A percentile compares a stretch with the other conserved stretches of the same genome.
phyloP scores from a whole-genome alignment of 1,139 yeast species.

The Suhomyces taliae region DNA sequence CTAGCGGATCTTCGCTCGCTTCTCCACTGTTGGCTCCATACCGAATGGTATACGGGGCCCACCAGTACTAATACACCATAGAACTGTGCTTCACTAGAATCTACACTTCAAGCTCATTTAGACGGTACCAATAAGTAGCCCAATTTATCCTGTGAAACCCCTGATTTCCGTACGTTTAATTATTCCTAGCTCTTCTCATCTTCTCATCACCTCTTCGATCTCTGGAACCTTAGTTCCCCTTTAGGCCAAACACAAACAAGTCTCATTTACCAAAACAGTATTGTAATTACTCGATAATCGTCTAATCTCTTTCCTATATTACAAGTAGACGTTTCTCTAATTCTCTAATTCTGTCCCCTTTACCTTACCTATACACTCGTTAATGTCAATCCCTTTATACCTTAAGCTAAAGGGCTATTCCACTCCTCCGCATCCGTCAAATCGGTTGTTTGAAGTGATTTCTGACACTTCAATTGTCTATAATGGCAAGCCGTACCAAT shows the following conservation, averaged over 20 bases:
- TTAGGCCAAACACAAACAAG: slow-evolving; percentile 7
- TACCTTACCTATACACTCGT: neutral
- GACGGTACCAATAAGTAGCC: too few relatives aligned
- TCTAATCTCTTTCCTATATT: slow-evolving; percentile 5
- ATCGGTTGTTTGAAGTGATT: slow-evolving; percentile 12
- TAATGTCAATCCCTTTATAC: slow-evolving; percentile 24
- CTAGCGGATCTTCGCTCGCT: too few relatives aligned
- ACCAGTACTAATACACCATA: too few relatives aligned
- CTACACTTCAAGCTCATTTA: too few relatives aligned
- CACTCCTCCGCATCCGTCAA: slow-evolving; percentile 2
- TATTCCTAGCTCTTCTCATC: too few relatives aligned
- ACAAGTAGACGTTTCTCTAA: neutral
- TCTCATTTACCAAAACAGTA: slow-evolving; percentile 9
- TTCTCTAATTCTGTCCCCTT: neutral
- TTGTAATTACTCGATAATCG: slow-evolving; percentile 7
- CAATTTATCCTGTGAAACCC: too few relatives aligned
- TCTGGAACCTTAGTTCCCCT: neutral
- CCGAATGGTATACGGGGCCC: too few relatives aligned
- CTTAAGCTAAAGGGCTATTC: slow-evolving; percentile 23
- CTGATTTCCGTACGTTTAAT: too few relatives aligned
- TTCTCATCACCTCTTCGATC: neutral
- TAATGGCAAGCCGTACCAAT: slow-evolving; percentile 23
- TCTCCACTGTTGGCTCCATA: too few relatives aligned
- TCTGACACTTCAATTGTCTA: slow-evolving; percentile 21
- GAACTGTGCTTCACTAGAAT: too few relatives aligned